A percentile compares a stretch with the other conserved stretches of the same genome.
phyloP scores from a whole-genome alignment of 2,329 filamentous ascomycete genomes.

The Pyrenophora tritici-repentis region DNA sequence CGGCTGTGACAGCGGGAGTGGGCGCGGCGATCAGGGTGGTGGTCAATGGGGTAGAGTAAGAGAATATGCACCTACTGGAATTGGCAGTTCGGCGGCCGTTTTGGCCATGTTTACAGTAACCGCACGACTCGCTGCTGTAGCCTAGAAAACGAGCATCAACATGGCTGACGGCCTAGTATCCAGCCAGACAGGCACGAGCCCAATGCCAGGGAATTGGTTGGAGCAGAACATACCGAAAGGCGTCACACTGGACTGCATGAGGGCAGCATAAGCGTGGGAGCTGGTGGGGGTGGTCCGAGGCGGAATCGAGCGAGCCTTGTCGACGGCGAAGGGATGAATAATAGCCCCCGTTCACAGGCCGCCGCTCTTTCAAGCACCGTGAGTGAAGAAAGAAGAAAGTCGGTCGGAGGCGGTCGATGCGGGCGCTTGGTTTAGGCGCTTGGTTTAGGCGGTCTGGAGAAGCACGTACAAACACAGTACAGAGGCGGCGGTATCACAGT shows the following conservation, averaged over 20 bases:
- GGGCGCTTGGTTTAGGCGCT: slow-evolving; percentile 6
- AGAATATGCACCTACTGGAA: slow-evolving; percentile 52
- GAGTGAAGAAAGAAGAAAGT: too few relatives aligned
- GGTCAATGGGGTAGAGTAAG: slow-evolving; percentile 9
- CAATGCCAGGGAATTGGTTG: slow-evolving; percentile 42
- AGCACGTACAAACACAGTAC: not conserved
- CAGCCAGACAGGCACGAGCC: slow-evolving; percentile 48
- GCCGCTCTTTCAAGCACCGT: too few relatives aligned
- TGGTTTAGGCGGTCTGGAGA: slow-evolving; percentile 15
- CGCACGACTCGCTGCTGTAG: slow-evolving; percentile 56
- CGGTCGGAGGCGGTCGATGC: not conserved
- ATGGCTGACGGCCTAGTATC: slow-evolving; percentile 20
- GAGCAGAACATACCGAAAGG: slow-evolving; percentile 49
- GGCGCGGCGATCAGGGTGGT: slow-evolving; percentile 21
- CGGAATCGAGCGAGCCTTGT: slow-evolving; percentile 21
- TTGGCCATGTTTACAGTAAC: slow-evolving; percentile 56
- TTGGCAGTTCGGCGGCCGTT: slow-evolving; percentile 54
- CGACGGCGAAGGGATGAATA: slow-evolving; percentile 22
- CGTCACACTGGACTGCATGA: slow-evolving; percentile 50
- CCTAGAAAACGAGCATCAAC: slow-evolving; percentile 45
- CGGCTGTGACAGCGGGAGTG: slow-evolving; percentile 22
- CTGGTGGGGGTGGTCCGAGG: slow-evolving; percentile 37
- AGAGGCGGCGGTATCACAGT: slow-evolving; percentile 19
- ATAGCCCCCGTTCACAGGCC: slow-evolving; percentile 11
- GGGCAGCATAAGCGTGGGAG: slow-evolving; percentile 49